These are phyloP conservation scores for Paramecium caudatum DNA, from an alignment of 73 alveolate species.

Conservation along the genomic window DNA sequence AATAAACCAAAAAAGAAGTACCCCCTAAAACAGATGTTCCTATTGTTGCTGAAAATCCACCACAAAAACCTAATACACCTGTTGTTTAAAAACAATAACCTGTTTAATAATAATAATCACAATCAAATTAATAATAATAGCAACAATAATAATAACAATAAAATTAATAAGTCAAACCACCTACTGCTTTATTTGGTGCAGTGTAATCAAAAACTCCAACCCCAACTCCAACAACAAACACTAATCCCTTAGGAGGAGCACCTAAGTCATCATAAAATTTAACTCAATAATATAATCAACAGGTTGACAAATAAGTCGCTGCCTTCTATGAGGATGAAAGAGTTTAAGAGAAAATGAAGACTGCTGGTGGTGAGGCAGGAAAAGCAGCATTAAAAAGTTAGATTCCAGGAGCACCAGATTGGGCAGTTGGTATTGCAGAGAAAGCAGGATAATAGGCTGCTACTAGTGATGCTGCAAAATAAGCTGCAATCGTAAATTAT, in stretches of 20 bases:
- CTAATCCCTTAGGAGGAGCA: background rate
- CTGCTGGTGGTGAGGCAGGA: constrained; percentile 63
- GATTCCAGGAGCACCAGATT: constrained; percentile 71
- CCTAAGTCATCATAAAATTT: background rate
- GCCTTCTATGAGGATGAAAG: background rate
- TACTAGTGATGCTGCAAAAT: constrained; percentile 63
- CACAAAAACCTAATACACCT: background rate
- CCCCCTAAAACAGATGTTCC: background rate
- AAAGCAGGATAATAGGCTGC: constrained; percentile 64
- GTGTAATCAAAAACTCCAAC: background rate
- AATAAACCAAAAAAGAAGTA: background rate
- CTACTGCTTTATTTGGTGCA: background rate
- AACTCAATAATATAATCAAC: constrained; percentile 19
- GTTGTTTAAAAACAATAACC: background rate
- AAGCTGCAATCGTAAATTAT: background rate
- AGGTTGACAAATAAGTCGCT: constrained; percentile 42
- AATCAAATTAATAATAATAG: constrained; percentile 22
- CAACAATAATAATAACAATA: background rate
- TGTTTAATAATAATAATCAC: background rate
- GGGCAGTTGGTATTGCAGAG: constrained; percentile 45
- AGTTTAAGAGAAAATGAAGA: constrained; percentile 38
- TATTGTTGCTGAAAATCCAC: background rate
- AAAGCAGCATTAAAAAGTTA: constrained; percentile 30
- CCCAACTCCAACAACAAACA: background rate
- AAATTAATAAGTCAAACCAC: background rate